Percentiles rank a stretch among this genome's conserved stretches.
These are phyloP conservation scores for Geotrichum ghanense DNA, from an alignment of 805 yeast species.

Conservation along the genomic window DNA sequence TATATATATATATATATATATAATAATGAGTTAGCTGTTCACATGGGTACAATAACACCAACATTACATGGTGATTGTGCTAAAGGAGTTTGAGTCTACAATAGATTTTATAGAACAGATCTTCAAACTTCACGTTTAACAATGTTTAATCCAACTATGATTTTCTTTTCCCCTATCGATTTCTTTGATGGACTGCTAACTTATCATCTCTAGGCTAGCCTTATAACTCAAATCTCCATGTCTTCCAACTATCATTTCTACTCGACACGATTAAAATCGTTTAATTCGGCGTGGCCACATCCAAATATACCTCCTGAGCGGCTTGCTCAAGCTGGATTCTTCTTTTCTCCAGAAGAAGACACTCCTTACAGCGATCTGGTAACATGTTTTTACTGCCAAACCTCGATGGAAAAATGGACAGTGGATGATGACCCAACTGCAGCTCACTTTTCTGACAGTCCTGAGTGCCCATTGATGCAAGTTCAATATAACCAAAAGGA, in stretches of 20 bases:
- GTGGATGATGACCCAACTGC: constrained; percentile 36
- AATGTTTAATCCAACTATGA: no score
- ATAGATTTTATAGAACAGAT: no score
- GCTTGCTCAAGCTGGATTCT: constrained; percentile 51
- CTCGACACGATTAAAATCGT: neutral
- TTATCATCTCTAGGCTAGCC: no score
- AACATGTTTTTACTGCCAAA: constrained; percentile 33
- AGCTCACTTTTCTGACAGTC: constrained; percentile 33
- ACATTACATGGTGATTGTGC: no score
- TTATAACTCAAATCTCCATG: no score
- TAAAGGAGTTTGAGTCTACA: no score
- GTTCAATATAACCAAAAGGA: neutral
- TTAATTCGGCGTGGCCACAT: constrained; percentile 17
- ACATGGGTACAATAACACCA: no score
- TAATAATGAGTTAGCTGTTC: no score
- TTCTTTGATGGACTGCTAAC: no score
- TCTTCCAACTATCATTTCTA: neutral
- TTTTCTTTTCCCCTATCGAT: no score
- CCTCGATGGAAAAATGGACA: constrained; percentile 51
- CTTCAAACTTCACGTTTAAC: no score
- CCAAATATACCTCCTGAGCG: constrained; percentile 19
- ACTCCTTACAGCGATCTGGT: neutral
- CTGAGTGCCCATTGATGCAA: constrained; percentile 28
- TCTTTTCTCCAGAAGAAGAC: constrained; percentile 26
- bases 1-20: no score